phyloP scores from a whole-genome alignment of 2,329 filamentous ascomycete species.

The Sphaerulina musiva region DNA sequence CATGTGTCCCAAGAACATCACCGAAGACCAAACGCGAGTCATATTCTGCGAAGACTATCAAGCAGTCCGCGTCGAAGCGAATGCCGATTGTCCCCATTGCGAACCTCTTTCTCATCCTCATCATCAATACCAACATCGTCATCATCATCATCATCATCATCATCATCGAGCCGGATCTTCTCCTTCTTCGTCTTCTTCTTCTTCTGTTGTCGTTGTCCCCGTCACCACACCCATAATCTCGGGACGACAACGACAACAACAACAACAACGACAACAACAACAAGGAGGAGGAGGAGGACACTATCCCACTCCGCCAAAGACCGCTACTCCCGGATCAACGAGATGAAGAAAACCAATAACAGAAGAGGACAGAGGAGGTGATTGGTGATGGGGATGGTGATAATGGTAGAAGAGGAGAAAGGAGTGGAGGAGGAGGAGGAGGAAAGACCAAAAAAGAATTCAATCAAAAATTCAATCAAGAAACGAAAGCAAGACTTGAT shows the following conservation, averaged over 20 bases:
- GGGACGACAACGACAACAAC: neutral
- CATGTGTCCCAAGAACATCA: conserved; percentile 29
- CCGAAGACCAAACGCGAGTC: conserved; percentile 25
- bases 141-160: neutral
- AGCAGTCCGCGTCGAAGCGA: conserved; percentile 17
- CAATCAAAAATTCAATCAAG: too few relatives aligned
- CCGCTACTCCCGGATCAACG: conserved; percentile 16
- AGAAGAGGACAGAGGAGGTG: neutral
- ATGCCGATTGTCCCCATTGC: conserved; percentile 22
- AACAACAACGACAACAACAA: too few relatives aligned
- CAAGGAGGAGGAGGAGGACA: neutral
- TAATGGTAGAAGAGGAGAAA: too few relatives aligned
- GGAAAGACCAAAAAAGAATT: too few relatives aligned
- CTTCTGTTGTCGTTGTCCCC: neutral
- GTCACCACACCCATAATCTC: conserved; percentile 6
- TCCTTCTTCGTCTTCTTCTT: too few relatives aligned
- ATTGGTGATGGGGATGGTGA: too few relatives aligned
- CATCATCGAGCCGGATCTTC: neutral
- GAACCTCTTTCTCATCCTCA: neutral
- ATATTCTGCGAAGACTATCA: conserved; percentile 32
- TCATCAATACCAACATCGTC: neutral
- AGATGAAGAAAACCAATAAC: conserved; percentile 5
- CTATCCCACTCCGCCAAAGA: conserved; percentile 23
- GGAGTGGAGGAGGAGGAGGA: too few relatives aligned
- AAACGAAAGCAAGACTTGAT: too few relatives aligned